These are phyloP conservation scores for Dendrobium huoshanense DNA, from an alignment of 106 monocot species.

Conservation along the genomic window DNA sequence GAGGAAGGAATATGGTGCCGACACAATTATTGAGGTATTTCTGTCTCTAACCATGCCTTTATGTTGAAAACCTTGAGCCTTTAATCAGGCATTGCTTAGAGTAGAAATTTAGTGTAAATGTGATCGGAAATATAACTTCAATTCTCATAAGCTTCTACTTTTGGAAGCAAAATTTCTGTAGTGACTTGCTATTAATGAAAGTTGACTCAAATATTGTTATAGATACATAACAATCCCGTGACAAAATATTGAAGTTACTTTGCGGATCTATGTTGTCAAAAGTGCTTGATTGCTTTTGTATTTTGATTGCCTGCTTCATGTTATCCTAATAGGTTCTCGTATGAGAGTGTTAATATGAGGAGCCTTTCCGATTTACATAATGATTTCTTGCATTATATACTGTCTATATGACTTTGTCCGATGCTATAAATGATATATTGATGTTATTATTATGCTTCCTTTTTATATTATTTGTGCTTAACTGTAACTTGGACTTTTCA, in stretches of 20 bases:
- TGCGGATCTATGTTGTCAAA: neutral
- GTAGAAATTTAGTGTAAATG: neutral
- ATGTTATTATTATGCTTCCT: neutral
- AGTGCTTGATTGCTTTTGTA: neutral
- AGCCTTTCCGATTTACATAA: neutral
- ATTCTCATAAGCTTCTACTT: neutral
- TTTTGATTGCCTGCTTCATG: neutral
- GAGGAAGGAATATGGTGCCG: constrained; percentile 42
- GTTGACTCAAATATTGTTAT: neutral
- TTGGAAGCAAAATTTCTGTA: neutral
- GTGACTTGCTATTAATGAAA: neutral
- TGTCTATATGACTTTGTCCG: neutral
- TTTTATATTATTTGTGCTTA: neutral
- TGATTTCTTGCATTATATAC: neutral
- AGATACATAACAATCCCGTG: neutral
- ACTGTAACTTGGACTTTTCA: neutral
- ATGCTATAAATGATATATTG: neutral
- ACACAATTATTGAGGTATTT: constrained; percentile 42
- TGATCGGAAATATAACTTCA: neutral
- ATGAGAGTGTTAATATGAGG: neutral
- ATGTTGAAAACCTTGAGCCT: neutral
- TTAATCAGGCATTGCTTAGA: neutral
- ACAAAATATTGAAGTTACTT: neutral
- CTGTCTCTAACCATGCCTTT: neutral
- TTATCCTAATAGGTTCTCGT: neutral